These are phyloP conservation scores for Fusarium oxysporum DNA, from an alignment of 2,329 filamentous ascomycete genomes.

Conservation along the genomic window DNA sequence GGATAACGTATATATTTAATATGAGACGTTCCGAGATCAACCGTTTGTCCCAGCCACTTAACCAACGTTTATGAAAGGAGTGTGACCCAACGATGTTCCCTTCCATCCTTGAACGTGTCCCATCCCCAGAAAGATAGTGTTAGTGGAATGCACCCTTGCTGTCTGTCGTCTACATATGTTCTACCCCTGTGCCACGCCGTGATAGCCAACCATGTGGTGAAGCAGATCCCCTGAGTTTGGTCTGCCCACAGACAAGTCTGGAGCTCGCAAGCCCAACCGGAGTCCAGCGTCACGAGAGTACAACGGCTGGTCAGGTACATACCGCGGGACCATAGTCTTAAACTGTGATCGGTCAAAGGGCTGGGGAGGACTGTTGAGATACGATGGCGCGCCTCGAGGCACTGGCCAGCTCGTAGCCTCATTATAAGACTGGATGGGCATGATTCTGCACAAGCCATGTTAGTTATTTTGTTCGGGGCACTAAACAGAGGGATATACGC, in stretches of 20 bases:
- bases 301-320: constrained; percentile 9
- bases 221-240: background rate
- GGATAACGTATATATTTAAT: constrained; percentile 34
- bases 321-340: constrained; percentile 6
- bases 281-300: constrained; percentile 9
- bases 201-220: constrained; percentile 13
- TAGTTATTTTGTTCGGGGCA: background rate
- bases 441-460: constrained; percentile 20
- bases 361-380: background rate
- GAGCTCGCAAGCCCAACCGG: constrained; percentile 19
- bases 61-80: constrained; percentile 14
- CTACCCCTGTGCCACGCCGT: constrained; percentile 16
- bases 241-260: constrained; percentile 4
- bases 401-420: constrained; percentile 24
- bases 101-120: background rate
- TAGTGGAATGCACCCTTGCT: background rate
- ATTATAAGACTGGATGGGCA: constrained; percentile 8
- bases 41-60: background rate
- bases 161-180: background rate
- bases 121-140: background rate
- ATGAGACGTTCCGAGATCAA: constrained; percentile 2
- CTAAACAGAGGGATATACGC: constrained; percentile 1
- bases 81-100: constrained; percentile 10
- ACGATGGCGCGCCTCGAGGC: constrained; percentile 10
- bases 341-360: constrained; percentile 17